Evolutionary conservation across 2,329 filamentous ascomycete genomes (phyloP).

Genomic region (Hypoxylon sp.): DNA sequence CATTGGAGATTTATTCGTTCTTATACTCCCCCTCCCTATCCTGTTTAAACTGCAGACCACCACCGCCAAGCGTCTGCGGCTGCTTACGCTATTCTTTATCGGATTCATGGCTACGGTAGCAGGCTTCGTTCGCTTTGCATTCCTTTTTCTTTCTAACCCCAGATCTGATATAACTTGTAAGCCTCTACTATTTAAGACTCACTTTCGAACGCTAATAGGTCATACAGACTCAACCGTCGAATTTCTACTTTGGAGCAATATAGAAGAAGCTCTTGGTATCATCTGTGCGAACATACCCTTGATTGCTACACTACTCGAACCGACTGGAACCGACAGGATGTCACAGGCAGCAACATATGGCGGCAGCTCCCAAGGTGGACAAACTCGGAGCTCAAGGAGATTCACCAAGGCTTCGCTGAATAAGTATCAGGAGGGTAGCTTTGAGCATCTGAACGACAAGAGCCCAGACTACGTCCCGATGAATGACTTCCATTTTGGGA

Average conservation of each 20-base stretch:
- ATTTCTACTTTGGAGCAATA: conserved; percentile 11
- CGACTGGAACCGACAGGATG: neutral
- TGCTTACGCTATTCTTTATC: conserved; percentile 4
- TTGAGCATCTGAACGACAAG: conserved; percentile 8
- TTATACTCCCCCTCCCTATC: conserved; percentile 6
- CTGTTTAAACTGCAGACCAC: conserved; percentile 4
- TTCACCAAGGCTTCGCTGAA: conserved; percentile 4
- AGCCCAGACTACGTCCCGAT: conserved; percentile 3
- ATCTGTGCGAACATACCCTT: conserved; percentile 7
- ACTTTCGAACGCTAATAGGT: neutral
- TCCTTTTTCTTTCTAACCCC: conserved; percentile 1
- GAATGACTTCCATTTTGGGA: conserved; percentile 6
- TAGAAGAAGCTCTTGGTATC: conserved; percentile 9
- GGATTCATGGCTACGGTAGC: conserved; percentile 11
- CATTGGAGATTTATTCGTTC: conserved; percentile 4
- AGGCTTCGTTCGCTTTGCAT: conserved; percentile 7
- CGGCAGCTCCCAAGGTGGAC: conserved; percentile 1
- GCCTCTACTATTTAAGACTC: too few species aligned
- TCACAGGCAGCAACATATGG: conserved; percentile 1
- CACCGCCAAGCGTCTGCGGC: conserved; percentile 1
- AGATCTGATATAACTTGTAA: conserved; percentile 9
- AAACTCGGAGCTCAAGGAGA: conserved; percentile 7
- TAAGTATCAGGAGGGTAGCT: conserved; percentile 6
- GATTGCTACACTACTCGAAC: conserved; percentile 3
- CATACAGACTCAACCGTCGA: conserved; percentile 9